Evolutionary conservation across 2,329 filamentous ascomycete genomes (phyloP).

Genomic region (Trichoderma koningiopsis): DNA sequence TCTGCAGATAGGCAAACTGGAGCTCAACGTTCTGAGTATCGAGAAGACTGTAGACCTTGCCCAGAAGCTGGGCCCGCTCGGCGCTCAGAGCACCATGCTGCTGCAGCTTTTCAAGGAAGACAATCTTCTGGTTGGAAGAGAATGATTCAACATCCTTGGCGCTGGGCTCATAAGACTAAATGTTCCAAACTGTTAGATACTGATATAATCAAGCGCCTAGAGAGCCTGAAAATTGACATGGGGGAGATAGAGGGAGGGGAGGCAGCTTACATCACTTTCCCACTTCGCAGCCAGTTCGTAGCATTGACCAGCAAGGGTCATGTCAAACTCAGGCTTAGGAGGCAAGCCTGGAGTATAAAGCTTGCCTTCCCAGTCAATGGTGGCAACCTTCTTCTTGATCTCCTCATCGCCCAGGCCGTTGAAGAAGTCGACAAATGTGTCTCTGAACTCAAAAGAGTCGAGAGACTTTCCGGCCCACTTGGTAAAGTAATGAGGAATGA

Average conservation of each 20-base stretch:
- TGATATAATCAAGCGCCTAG: neutral
- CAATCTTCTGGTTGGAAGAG: conserved; percentile 84
- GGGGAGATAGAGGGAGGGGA: neutral
- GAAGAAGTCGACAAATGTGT: conserved; percentile 86
- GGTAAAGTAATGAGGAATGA: conserved; percentile 93
- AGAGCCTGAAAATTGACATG: too few relatives aligned
- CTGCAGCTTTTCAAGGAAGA: conserved; percentile 83
- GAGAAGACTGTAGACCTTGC: conserved; percentile 70
- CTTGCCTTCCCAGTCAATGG: conserved; percentile 85
- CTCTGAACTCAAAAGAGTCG: conserved; percentile 92
- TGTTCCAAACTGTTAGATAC: neutral
- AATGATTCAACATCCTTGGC: conserved; percentile 71
- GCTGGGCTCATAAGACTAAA: conserved; percentile 62
- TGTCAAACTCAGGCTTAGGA: conserved; percentile 89
- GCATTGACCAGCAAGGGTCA: conserved; percentile 80
- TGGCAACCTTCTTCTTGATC: conserved; percentile 64
- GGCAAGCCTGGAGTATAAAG: conserved; percentile 90
- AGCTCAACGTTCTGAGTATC: conserved; percentile 86
- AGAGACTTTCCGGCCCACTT: conserved; percentile 84
- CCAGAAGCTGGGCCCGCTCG: conserved; percentile 70
- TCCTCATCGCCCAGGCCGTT: conserved; percentile 62
- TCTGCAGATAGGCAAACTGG: conserved; percentile 74
- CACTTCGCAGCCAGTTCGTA: conserved; percentile 82
- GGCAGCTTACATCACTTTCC: conserved; percentile 59
- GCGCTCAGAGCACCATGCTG: conserved; percentile 62